Percentiles rank a stretch among this genome's conserved stretches.
Conservation (phyloP, 1,139 yeast genomes). For the Scheffersomyces illinoinensis region DNA sequence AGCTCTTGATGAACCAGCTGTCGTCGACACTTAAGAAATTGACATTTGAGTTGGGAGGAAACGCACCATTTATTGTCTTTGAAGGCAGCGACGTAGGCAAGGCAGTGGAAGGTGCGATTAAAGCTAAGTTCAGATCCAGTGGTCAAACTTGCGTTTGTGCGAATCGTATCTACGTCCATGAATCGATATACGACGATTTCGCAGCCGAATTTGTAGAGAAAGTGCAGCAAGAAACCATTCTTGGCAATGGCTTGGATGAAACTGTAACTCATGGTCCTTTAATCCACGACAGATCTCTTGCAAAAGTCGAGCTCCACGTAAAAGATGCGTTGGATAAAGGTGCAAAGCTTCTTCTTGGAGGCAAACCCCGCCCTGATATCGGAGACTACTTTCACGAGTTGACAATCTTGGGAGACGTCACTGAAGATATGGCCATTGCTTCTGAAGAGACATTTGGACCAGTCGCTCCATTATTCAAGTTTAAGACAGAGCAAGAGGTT, state of each 20-base stretch:
- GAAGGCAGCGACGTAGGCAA: slow-evolving; percentile 50
- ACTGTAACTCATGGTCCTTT: slow-evolving; percentile 49
- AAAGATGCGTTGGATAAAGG: slow-evolving; percentile 45
- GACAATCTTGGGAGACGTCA: slow-evolving; percentile 40
- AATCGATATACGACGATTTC: slow-evolving; percentile 62
- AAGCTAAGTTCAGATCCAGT: slow-evolving; percentile 62
- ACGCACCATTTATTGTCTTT: slow-evolving; percentile 51
- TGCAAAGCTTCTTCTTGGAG: slow-evolving; percentile 41
- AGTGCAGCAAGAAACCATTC: slow-evolving; percentile 15
- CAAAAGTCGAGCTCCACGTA: slow-evolving; percentile 41
- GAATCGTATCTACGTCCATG: slow-evolving; percentile 78
- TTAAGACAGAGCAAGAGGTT: slow-evolving; percentile 42
- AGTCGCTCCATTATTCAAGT: slow-evolving; percentile 43
- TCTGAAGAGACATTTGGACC: slow-evolving; percentile 52
- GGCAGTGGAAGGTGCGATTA: slow-evolving; percentile 53
- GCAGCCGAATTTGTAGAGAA: slow-evolving; percentile 33
- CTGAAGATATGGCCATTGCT: slow-evolving; percentile 39
- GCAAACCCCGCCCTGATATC: slow-evolving; percentile 39
- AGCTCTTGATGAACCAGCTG: slow-evolving; percentile 48
- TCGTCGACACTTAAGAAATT: slow-evolving; percentile 48
- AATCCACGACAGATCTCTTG: slow-evolving; percentile 40
- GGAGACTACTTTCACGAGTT: slow-evolving; percentile 45
- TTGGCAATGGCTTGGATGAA: slow-evolving; percentile 44
- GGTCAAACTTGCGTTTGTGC: slow-evolving; percentile 94
- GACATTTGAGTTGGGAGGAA: slow-evolving; percentile 55